Conservation (phyloP, 1,284 basidiomycete genomes). For the Trametes versicolor region DNA sequence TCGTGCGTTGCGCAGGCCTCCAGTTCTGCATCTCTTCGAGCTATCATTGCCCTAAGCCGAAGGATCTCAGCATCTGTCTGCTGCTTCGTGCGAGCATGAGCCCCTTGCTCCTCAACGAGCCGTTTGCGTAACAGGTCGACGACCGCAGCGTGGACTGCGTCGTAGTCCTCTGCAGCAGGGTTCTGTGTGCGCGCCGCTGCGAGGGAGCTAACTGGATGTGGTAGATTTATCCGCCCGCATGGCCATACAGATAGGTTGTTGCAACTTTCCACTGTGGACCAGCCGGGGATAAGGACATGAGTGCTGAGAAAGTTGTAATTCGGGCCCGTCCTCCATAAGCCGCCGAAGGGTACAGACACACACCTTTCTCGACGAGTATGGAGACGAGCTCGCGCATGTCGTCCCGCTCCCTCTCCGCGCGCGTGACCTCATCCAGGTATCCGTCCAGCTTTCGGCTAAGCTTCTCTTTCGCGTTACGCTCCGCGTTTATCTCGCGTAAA, state of each 20-base stretch:
- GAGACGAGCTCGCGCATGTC: slow-evolving; percentile 63
- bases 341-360: slow-evolving; percentile 27
- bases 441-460: slow-evolving; percentile 52
- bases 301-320: slow-evolving; percentile 18
- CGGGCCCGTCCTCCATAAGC: slow-evolving; percentile 2
- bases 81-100: slow-evolving; percentile 52
- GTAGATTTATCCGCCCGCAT: slow-evolving; percentile 55
- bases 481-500: slow-evolving; percentile 51
- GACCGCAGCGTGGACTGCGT: slow-evolving; percentile 43
- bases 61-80: slow-evolving; percentile 54
- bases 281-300: slow-evolving; percentile 21
- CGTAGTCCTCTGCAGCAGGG: not conserved
- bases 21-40: slow-evolving; percentile 64
- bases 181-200: not conserved
- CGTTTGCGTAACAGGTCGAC: slow-evolving; percentile 55
- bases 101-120: slow-evolving; percentile 55
- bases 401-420: slow-evolving; percentile 59
- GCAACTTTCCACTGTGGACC: slow-evolving; percentile 58
- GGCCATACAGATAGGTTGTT: slow-evolving; percentile 64
- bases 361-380: slow-evolving; percentile 68
- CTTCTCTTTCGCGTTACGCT: slow-evolving; percentile 46
- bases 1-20: slow-evolving; percentile 47
- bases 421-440: slow-evolving; percentile 46
- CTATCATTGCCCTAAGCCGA: slow-evolving; percentile 61
- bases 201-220: slow-evolving; percentile 54